phyloP scores from a whole-genome alignment of 2,329 filamentous ascomycete genomes.

The Diaporthe velutina region DNA sequence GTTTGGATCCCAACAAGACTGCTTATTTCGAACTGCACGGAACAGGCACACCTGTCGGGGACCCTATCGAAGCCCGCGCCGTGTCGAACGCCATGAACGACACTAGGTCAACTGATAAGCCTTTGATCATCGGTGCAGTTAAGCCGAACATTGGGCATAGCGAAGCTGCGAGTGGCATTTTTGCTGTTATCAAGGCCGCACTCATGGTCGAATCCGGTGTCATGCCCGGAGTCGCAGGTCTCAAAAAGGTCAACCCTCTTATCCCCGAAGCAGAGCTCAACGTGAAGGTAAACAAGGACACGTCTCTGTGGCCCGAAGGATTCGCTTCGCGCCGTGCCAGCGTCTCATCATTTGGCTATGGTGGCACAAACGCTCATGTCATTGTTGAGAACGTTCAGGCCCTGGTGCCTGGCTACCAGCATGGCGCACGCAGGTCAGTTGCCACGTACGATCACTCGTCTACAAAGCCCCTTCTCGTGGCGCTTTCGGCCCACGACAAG shows the following conservation, averaged over 20 bases:
- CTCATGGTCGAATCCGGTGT: slow-evolving; percentile 37
- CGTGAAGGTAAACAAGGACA: not conserved
- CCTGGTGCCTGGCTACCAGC: not conserved
- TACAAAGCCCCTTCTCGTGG: not conserved
- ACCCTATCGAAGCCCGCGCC: slow-evolving; percentile 14
- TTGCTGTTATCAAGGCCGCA: slow-evolving; percentile 41
- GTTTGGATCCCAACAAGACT: slow-evolving; percentile 54
- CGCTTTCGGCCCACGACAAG: not conserved
- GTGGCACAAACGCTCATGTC: slow-evolving; percentile 53
- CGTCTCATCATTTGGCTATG: slow-evolving; percentile 53
- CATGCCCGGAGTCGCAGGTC: slow-evolving; percentile 38
- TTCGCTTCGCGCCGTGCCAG: slow-evolving; percentile 40
- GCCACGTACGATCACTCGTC: not conserved
- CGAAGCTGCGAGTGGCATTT: slow-evolving; percentile 41
- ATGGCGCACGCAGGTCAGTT: too few species aligned
- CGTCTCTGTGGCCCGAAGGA: not conserved
- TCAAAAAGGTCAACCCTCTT: slow-evolving; percentile 37
- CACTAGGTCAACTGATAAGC: slow-evolving; percentile 45
- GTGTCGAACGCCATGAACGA: slow-evolving; percentile 47
- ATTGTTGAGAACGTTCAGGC: slow-evolving; percentile 60
- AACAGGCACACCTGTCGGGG: slow-evolving; percentile 12
- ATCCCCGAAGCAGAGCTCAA: not conserved
- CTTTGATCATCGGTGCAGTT: slow-evolving; percentile 52
- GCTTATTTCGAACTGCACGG: slow-evolving; percentile 45
- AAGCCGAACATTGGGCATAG: slow-evolving; percentile 44